These are phyloP conservation scores for Senna siamea DNA, from an alignment of 306 rosid genomes.

Conservation along the genomic window DNA sequence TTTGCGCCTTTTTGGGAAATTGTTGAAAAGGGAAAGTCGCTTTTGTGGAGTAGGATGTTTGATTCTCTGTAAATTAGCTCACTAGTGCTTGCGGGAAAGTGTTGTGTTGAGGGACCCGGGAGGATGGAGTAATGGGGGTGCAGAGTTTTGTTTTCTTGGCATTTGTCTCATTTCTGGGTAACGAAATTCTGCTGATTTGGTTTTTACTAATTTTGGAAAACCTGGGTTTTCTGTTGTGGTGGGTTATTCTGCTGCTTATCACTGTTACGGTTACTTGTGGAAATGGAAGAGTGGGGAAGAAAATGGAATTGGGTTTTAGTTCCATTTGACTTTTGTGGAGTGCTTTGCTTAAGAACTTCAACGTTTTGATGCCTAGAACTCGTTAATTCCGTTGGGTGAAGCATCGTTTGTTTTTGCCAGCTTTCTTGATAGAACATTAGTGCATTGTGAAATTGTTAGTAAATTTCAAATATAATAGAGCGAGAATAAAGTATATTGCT, in stretches of 20 bases:
- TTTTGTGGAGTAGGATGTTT: conserved; percentile 19
- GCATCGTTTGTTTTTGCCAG: neutral
- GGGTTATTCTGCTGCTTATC: neutral
- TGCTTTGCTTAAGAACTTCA: conserved; percentile 25
- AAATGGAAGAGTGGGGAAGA: conserved; percentile 1
- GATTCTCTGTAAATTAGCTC: neutral
- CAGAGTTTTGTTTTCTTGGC: neutral
- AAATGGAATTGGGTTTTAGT: conserved; percentile 41
- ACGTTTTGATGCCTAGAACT: conserved; percentile 26
- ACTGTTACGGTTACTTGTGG: neutral
- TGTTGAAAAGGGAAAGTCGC: conserved; percentile 6
- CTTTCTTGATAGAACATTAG: neutral
- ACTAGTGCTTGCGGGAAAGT: too few relatives aligned
- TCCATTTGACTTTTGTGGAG: conserved; percentile 6
- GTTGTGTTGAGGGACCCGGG: neutral
- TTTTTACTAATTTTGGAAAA: neutral
- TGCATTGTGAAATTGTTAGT: neutral
- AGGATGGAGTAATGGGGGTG: neutral
- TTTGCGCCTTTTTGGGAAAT: conserved; percentile 36
- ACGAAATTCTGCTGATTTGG: neutral
- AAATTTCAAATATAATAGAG: conserved; percentile 28
- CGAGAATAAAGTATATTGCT: neutral
- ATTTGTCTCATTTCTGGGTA: neutral
- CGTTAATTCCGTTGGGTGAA: conserved; percentile 19
- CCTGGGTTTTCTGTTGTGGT: neutral